Evolutionary conservation across 192 early-diverging fungal genomes (phyloP).

Genomic region (Coemansia sp.): DNA sequence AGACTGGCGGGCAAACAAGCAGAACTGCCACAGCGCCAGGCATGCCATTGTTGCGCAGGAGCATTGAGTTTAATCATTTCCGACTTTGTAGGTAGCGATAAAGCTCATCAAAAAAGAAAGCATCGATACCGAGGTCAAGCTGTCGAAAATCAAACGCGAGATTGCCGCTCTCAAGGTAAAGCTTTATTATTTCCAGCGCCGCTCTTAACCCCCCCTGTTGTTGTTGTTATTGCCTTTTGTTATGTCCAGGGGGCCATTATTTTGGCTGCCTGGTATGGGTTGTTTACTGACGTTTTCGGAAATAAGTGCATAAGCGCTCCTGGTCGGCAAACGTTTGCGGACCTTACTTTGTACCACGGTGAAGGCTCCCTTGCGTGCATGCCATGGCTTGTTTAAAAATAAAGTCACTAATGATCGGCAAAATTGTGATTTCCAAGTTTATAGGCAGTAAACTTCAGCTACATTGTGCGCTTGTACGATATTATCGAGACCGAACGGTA

Average conservation of each 20-base stretch:
- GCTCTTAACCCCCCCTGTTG: constrained; percentile 8
- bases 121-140: constrained; percentile 76
- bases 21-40: not conserved
- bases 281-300: constrained; percentile 5
- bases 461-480: constrained; percentile 90
- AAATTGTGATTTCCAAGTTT: constrained; percentile 1
- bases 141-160: constrained; percentile 91
- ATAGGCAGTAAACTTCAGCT: constrained; percentile 82
- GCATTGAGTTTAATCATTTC: not conserved
- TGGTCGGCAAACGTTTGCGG: not conserved
- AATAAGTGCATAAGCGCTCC: constrained; percentile 1
- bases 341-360: not conserved
- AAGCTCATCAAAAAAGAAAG: constrained; percentile 93
- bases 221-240: constrained; percentile 10
- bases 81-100: constrained; percentile 69
- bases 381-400: not conserved
- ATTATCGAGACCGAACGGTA: constrained; percentile 95
- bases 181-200: constrained; percentile 5
- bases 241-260: too few relatives aligned
- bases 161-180: constrained; percentile 88
- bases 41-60: not conserved
- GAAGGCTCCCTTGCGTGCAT: not conserved
- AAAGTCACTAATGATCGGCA: constrained; percentile 12
- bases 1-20: not conserved
- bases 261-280: too few relatives aligned